Base-by-base conservation (phyloP, 2,329 filamentous ascomycete species). In the Exophiala spinifera region DNA sequence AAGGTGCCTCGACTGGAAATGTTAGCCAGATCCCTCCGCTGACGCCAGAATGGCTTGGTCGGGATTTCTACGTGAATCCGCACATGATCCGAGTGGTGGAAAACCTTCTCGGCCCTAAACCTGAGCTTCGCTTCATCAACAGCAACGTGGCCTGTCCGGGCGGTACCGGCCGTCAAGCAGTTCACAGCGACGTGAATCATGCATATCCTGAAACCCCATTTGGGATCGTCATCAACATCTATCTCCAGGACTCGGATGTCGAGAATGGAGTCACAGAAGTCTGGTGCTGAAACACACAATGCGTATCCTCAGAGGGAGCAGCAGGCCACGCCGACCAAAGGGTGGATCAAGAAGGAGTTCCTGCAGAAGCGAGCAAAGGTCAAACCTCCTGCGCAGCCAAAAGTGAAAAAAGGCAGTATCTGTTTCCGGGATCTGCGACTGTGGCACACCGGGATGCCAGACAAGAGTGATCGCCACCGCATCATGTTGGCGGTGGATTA, bases 401-500 rank as follows among this genome's bases (percentile, higher is more conserved):
- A 52, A 2, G 64, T 78, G 8, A 69, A 67, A n/a, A 76, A 75
- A 36, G 81, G 82, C 0, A 77, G 78, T 39, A 65, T 85, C 19
- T 72, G 84, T 33, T 63, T 86, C 25, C 73, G 83, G 1, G 82
- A 86, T 63, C 66, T 86, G 48, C 70, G 82, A 20, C 73, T 84
- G 3, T 86, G 83, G 82, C 82, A 86, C 64, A 81, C 80, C 0
- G 83, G 82, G 0, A 83, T 84, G 77, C 81, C 81, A 1, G 85
- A 86, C 64, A 59, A 63, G 46, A 70, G 67, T 3, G 61, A 69
- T 20, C 65, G 71, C 2, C 72, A 73, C 21, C 66, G 76, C 34
- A 72, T 78, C 23, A 78, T 78, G 76, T 68, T 76, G 50, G 70
- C 69, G 0, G 59, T 68, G 40, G 63, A 66, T 31, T 66, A 65